A percentile compares a stretch with the other conserved stretches of the same genome.
Evolutionary conservation across 805 yeast genomes (phyloP).

Genomic region (Candida silvicultrix): DNA sequence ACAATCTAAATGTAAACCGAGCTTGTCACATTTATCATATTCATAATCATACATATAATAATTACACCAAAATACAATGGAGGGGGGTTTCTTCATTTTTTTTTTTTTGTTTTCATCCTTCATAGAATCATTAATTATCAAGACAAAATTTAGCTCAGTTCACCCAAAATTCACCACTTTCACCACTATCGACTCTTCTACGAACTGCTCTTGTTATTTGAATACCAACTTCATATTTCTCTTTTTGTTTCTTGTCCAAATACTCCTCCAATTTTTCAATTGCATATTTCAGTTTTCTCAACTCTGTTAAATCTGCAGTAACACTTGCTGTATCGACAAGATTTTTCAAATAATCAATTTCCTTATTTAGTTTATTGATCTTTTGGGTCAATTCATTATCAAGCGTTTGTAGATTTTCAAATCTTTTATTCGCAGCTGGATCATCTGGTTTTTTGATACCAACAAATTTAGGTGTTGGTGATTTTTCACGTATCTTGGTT

Average conservation of each 20-base stretch:
- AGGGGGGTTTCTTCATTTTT: too few species aligned
- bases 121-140: too few species aligned
- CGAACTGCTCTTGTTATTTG: conserved; percentile 33
- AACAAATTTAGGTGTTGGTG: conserved; percentile 17
- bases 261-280: conserved; percentile 31
- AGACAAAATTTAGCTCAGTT: conserved; percentile 8
- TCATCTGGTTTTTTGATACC: conserved; percentile 17
- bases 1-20: too few species aligned
- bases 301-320: conserved; percentile 28
- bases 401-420: conserved; percentile 23
- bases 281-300: conserved; percentile 30
- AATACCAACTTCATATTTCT: conserved; percentile 36
- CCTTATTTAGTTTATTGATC: conserved; percentile 30
- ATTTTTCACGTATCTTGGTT: conserved; percentile 20
- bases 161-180: conserved; percentile 33
- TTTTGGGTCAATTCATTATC: conserved; percentile 27
- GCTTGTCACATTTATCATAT: too few species aligned
- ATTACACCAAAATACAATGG: too few species aligned
- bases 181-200: conserved; percentile 35
- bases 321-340: conserved; percentile 30
- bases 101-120: too few species aligned
- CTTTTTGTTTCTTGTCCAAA: conserved; percentile 34
- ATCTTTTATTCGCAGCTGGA: conserved; percentile 10
- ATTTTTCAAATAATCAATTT: conserved; percentile 29
- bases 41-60: too few species aligned